A percentile compares a stretch with the other conserved stretches of the same genome.
Evolutionary conservation across 495 filamentous ascomycete species (phyloP).

Genomic region (Parmelia sp.): DNA sequence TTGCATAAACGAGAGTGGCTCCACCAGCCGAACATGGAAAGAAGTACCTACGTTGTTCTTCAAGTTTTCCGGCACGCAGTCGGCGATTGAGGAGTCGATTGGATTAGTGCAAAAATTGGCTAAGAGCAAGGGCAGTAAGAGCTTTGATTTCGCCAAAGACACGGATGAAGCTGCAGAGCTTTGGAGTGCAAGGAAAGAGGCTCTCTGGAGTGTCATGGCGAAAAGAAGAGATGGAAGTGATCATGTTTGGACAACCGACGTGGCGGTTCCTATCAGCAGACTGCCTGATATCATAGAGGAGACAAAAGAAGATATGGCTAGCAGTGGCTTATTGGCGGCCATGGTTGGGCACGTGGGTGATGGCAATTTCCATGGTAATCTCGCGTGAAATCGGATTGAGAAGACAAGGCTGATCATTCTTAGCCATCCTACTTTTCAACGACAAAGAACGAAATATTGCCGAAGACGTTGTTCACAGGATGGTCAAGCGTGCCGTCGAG

Average conservation of each 20-base stretch:
- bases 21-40: conserved; percentile 63
- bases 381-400: neutral
- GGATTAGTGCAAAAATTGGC: conserved; percentile 57
- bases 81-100: conserved; percentile 63
- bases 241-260: conserved; percentile 77
- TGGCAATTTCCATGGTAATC: conserved; percentile 72
- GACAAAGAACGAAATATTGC: conserved; percentile 56
- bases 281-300: conserved; percentile 71
- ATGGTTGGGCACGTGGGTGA: conserved; percentile 82
- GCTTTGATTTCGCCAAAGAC: conserved; percentile 66
- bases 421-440: conserved; percentile 67
- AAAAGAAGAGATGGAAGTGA: conserved; percentile 56
- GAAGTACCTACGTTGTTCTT: conserved; percentile 77
- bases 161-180: conserved; percentile 60
- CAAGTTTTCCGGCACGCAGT: conserved; percentile 72
- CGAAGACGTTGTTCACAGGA: conserved; percentile 67
- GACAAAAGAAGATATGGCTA: conserved; percentile 65
- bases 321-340: conserved; percentile 58
- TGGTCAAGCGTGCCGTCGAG: conserved; percentile 78
- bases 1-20: conserved; percentile 66
- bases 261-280: conserved; percentile 69
- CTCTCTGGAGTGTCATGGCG: conserved; percentile 69
- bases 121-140: conserved; percentile 50
- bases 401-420: conserved; percentile 17
- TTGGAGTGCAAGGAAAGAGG: conserved; percentile 72